These are phyloP conservation scores for Quercus phellos DNA, from an alignment of 331 rosid species.

Conservation along the genomic window DNA sequence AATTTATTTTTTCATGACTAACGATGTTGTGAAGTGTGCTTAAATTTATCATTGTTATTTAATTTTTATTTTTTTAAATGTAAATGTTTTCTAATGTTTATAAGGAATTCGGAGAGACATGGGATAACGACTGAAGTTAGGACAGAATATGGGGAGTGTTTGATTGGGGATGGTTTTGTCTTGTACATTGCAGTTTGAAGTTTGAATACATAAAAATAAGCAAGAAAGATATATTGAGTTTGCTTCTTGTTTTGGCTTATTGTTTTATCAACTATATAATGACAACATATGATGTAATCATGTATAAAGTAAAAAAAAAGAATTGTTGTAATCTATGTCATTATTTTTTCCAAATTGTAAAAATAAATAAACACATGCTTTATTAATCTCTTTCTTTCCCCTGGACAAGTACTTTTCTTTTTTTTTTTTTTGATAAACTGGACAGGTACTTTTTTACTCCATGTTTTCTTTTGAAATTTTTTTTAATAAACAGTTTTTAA, in stretches of 20 bases:
- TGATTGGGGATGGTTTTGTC: conserved; percentile 28
- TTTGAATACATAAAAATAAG: background rate
- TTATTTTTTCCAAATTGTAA: no score
- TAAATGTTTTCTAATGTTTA: background rate
- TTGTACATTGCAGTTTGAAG: conserved; percentile 27
- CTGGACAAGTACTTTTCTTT: no score
- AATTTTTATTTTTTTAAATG: background rate
- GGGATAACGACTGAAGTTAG: conserved; percentile 4
- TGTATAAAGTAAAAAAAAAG: no score
- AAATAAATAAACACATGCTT: no score
- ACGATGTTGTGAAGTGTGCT: background rate
- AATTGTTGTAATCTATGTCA: no score
- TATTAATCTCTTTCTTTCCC: no score
- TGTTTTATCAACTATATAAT: background rate
- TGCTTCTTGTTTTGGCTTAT: background rate
- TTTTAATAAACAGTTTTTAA: no score
- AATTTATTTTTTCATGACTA: conserved; percentile 9
- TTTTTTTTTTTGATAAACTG: no score
- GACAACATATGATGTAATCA: background rate
- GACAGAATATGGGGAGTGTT: background rate
- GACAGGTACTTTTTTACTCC: no score
- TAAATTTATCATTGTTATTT: background rate
- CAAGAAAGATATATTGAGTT: background rate
- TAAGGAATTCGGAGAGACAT: conserved; percentile 2
- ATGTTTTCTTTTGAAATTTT: no score